phyloP scores from a whole-genome alignment of 192 early-diverging fungal genomes.

The Coemansia sp. region DNA sequence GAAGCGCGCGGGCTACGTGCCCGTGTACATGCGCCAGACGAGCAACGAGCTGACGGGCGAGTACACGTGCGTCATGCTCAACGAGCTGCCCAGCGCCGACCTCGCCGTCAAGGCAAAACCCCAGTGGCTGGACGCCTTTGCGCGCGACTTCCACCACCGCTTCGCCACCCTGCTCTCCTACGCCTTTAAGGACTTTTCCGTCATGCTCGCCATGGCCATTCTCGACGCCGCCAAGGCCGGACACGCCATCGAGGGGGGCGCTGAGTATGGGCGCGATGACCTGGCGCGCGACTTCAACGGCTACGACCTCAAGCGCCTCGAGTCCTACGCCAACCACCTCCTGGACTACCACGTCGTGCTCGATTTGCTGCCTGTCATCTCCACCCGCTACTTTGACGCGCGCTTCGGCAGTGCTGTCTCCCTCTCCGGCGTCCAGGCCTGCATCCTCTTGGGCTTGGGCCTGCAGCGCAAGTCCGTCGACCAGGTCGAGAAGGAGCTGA shows the following conservation, averaged over 20 bases:
- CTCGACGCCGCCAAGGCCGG: slow-evolving; percentile 69
- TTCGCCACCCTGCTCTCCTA: slow-evolving; percentile 88
- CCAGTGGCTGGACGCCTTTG: slow-evolving; percentile 87
- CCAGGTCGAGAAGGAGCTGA: slow-evolving; percentile 84
- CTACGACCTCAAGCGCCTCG: slow-evolving; percentile 94
- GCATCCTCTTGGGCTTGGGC: slow-evolving; percentile 85
- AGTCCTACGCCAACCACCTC: slow-evolving; percentile 94
- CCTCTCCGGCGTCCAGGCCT: slow-evolving; percentile 84
- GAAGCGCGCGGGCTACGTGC: slow-evolving; percentile 86
- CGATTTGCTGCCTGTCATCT: slow-evolving; percentile 84
- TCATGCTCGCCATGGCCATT: slow-evolving; percentile 79
- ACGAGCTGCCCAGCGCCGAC: slow-evolving; percentile 59
- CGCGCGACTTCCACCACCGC: slow-evolving; percentile 87
- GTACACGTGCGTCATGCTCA: slow-evolving; percentile 97
- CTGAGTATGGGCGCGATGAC: slow-evolving; percentile 19
- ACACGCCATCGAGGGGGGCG: slow-evolving; percentile 21
- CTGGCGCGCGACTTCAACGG: slow-evolving; percentile 38
- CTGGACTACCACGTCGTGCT: slow-evolving; percentile 97
- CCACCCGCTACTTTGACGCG: slow-evolving; percentile 76
- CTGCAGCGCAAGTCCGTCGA: slow-evolving; percentile 92
- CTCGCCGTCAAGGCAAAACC: slow-evolving; percentile 53
- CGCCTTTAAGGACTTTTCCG: slow-evolving; percentile 82
- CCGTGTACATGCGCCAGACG: slow-evolving; percentile 96
- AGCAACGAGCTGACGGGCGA: slow-evolving; percentile 97
- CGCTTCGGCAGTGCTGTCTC: slow-evolving; percentile 58